A percentile compares a stretch with the other conserved stretches of the same genome.
These are phyloP conservation scores for Trichomonascus vanleenenianus DNA, from an alignment of 805 yeast species.

Conservation along the genomic window DNA sequence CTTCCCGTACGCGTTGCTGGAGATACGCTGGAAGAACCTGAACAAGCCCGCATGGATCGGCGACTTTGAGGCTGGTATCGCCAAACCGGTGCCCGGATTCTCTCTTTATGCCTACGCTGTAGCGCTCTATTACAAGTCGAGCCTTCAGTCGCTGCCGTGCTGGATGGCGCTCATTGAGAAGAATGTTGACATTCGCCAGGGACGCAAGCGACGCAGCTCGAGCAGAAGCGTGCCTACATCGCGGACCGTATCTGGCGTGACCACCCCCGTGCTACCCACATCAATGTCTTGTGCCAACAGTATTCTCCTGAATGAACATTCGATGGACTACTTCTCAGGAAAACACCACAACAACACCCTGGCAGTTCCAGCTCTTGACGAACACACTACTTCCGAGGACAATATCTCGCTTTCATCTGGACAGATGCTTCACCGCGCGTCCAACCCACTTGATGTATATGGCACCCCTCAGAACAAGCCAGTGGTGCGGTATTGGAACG, in stretches of 20 bases:
- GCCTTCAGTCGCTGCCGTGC: slow-evolving; percentile 29
- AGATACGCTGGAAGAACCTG: slow-evolving; percentile 37
- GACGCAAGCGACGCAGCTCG: background rate
- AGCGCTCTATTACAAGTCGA: slow-evolving; percentile 25
- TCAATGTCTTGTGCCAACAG: background rate
- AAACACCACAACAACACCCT: background rate
- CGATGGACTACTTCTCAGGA: background rate
- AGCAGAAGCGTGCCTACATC: background rate
- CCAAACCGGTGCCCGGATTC: slow-evolving; percentile 38
- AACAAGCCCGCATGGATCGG: slow-evolving; percentile 31
- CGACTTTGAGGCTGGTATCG: slow-evolving; percentile 37
- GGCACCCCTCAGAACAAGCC: slow-evolving; percentile 11
- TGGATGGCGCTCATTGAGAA: slow-evolving; percentile 34
- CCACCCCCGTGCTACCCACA: background rate
- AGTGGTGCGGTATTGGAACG: slow-evolving; percentile 53
- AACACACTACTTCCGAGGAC: background rate
- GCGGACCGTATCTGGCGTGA: background rate
- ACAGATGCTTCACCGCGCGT: background rate
- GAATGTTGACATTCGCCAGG: slow-evolving; percentile 35
- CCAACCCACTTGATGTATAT: background rate
- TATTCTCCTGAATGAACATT: slow-evolving; percentile 3
- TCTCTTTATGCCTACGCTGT: slow-evolving; percentile 32
- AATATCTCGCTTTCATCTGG: background rate
- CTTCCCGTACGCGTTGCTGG: slow-evolving; percentile 46
- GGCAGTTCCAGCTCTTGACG: slow-evolving; percentile 4